Conservation (phyloP, 2,329 filamentous ascomycete species). For the Diaporthe caulivora region DNA sequence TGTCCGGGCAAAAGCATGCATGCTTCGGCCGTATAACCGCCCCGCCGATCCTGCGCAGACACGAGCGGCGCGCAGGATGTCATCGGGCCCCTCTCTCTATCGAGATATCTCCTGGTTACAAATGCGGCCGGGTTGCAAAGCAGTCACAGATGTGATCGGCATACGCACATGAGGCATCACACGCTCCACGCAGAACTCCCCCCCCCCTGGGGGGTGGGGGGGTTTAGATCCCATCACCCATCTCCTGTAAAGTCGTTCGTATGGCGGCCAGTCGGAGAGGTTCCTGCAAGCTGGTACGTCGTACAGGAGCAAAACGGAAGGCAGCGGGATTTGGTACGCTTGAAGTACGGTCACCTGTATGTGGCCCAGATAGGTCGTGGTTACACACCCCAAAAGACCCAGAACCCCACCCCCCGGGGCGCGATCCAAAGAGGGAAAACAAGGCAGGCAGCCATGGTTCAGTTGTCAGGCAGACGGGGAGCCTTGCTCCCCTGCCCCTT, state of each 20-base stretch:
- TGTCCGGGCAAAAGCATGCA: not conserved
- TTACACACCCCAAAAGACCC: too few species aligned
- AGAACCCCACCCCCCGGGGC: not conserved
- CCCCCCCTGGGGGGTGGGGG: too few species aligned
- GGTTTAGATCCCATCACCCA: slow-evolving; percentile 5
- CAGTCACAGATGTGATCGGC: not conserved
- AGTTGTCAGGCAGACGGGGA: not conserved
- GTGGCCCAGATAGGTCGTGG: too few species aligned
- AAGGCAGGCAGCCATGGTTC: not conserved
- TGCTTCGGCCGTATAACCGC: not conserved
- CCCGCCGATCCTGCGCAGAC: too few species aligned
- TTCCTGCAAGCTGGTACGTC: not conserved
- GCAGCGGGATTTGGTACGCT: not conserved
- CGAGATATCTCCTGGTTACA: not conserved
- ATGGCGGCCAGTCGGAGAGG: slow-evolving; percentile 13
- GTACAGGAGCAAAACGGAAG: slow-evolving; percentile 19
- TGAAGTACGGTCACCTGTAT: too few species aligned
- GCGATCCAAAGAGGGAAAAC: not conserved
- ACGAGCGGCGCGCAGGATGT: not conserved
- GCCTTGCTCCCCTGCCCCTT: too few species aligned
- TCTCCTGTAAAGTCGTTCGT: slow-evolving; percentile 1
- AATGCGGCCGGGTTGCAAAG: not conserved
- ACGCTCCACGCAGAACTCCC: too few species aligned
- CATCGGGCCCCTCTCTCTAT: not conserved
- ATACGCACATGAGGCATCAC: not conserved